Evolutionary conservation across 2,329 filamentous ascomycete species (phyloP), one percentile per base, ranked within the genome.

Genomic region (Penicillium brevicompactum): DNA sequence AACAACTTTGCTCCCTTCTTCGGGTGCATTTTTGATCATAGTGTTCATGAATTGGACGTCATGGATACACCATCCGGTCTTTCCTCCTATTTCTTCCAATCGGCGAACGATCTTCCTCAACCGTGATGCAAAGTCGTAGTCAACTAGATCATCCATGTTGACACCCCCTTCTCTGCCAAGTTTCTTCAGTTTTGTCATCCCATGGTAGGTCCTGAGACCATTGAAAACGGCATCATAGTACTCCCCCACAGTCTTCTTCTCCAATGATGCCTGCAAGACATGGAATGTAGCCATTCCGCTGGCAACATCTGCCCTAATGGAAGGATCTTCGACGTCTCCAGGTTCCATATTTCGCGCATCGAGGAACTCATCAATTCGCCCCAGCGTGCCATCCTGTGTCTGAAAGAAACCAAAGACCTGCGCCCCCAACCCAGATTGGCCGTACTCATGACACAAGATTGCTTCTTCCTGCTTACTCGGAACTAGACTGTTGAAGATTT

Each of bases 21-120:
- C 53, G 7, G 51, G 51, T 21, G 37, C 22, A n/a, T 60, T 59
- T 31, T 62, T 63, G 49, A 65, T 52, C 56, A 65, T 48, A 5
- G 56, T 51, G 27, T 65, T 65, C 62, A 63, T 62, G 18, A 63
- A 59, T 46, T 64, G 61, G 16, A 65, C 54, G 32, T 65, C 62
- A 32, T 65, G 61, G 27, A 65, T 65, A 30, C 62, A 65, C 62
- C 62, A 62, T 45, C 53, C 61, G 38, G 30, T 51, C 37, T 62
- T 64, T 10, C 42, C 59, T 37, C 47, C 50, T 2, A 63, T 52
- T 5, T 55, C 57, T 37, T 62, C 42, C 40, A 65, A 38, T 46
- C 31, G 54, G 9, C 58, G 44, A 13, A 47, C 46, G 4, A 62
- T 48, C 32, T 54, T 43, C 46, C 46, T 51, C 13, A 65, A 18